Evolutionary conservation across 495 filamentous ascomycete genomes (phyloP).

Genomic region (Margaritispora aquatica): DNA sequence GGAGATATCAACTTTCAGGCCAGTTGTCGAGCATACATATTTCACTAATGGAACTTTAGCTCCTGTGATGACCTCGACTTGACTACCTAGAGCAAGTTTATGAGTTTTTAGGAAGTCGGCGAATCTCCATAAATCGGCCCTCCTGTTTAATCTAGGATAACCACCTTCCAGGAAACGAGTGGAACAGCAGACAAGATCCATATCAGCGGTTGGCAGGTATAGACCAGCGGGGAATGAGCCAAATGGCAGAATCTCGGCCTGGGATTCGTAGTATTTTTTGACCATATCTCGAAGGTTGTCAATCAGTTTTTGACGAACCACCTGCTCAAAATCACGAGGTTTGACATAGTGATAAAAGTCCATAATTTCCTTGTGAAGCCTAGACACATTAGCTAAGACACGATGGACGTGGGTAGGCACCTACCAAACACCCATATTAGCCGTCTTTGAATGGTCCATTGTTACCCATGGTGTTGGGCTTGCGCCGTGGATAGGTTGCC

Average conservation of each 20-base stretch:
- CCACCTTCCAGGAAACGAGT: slow-evolving; percentile 41
- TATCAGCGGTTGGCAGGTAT: slow-evolving; percentile 87
- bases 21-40: slow-evolving; percentile 66
- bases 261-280: slow-evolving; percentile 44
- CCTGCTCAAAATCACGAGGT: slow-evolving; percentile 70
- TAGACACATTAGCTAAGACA: slow-evolving; percentile 22
- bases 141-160: slow-evolving; percentile 30
- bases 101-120: slow-evolving; percentile 38
- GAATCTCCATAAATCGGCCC: slow-evolving; percentile 38
- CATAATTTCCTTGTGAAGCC: slow-evolving; percentile 81
- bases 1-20: slow-evolving; percentile 79
- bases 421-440: slow-evolving; percentile 45
- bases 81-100: slow-evolving; percentile 41
- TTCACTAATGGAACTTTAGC: slow-evolving; percentile 95
- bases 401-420: slow-evolving; percentile 4
- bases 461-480: slow-evolving; percentile 57
- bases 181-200: slow-evolving; percentile 87
- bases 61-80: slow-evolving; percentile 56
- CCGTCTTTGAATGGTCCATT: slow-evolving; percentile 40
- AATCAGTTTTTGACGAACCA: slow-evolving; percentile 66
- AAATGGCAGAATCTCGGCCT: slow-evolving; percentile 63
- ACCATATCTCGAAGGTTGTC: slow-evolving; percentile 45
- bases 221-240: slow-evolving; percentile 88
- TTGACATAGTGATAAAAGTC: slow-evolving; percentile 81
- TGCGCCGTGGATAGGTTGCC: slow-evolving; percentile 37